Percentiles rank a stretch among this genome's conserved stretches.
Conservation (phyloP, 1,284 basidiomycete species). For the Ceratobasidium theobromae region DNA sequence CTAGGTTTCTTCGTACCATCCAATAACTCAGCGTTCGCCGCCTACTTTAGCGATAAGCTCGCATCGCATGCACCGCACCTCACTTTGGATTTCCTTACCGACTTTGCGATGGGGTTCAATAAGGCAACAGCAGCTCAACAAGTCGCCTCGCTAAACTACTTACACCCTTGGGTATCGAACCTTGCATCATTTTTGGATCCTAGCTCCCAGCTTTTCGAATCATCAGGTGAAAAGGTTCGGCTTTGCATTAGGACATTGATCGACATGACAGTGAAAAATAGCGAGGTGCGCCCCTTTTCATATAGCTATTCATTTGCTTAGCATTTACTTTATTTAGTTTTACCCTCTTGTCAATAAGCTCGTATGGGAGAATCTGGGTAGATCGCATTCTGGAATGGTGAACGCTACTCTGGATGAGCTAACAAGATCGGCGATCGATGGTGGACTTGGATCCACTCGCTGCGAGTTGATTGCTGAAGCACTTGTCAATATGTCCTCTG, state of each 20-base stretch:
- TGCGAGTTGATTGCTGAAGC: slow-evolving; percentile 77
- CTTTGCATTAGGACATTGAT: slow-evolving; percentile 77
- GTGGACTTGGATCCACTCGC: slow-evolving; percentile 70
- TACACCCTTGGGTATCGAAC: slow-evolving; percentile 85
- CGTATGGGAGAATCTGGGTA: slow-evolving; percentile 74
- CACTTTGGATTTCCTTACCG: slow-evolving; percentile 83
- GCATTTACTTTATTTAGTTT: slow-evolving; percentile 50
- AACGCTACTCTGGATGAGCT: slow-evolving; percentile 78
- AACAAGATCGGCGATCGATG: slow-evolving; percentile 75
- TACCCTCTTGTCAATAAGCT: slow-evolving; percentile 66
- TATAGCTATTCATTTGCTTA: background rate
- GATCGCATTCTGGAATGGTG: slow-evolving; percentile 62
- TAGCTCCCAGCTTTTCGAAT: slow-evolving; percentile 62
- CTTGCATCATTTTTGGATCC: slow-evolving; percentile 71
- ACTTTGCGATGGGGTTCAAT: slow-evolving; percentile 67
- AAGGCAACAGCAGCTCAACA: slow-evolving; percentile 54
- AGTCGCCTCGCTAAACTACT: slow-evolving; percentile 73
- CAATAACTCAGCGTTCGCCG: slow-evolving; percentile 64
- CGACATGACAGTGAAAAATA: slow-evolving; percentile 69
- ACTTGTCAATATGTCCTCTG: slow-evolving; percentile 71
- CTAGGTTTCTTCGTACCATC: slow-evolving; percentile 73
- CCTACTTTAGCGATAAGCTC: slow-evolving; percentile 68
- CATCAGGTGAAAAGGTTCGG: slow-evolving; percentile 67
- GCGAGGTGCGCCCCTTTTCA: slow-evolving; percentile 53
- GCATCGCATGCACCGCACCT: slow-evolving; percentile 73